These are phyloP conservation scores for Nannochloropsis oceanica DNA, from an alignment of 108 stramenopile genomes.

Conservation along the genomic window DNA sequence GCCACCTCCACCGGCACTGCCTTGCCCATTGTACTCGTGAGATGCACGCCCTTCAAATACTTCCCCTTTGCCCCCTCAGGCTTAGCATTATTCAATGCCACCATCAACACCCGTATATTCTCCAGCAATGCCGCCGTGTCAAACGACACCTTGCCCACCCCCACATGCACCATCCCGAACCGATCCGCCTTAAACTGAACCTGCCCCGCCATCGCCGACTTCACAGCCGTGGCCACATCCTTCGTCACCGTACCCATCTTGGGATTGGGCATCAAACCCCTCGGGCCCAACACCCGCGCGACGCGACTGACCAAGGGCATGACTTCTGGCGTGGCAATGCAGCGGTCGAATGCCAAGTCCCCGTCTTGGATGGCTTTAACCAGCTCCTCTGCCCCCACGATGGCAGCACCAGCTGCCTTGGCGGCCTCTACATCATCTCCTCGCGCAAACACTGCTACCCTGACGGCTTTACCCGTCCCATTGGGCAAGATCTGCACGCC, in stretches of 20 bases:
- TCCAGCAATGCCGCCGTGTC: slow-evolving; percentile 27
- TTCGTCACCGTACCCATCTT: slow-evolving; percentile 77
- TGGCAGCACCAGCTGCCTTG: slow-evolving; percentile 50
- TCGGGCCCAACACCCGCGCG: slow-evolving; percentile 74
- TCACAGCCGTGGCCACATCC: slow-evolving; percentile 46
- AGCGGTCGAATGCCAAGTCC: slow-evolving; percentile 48
- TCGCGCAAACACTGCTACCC: slow-evolving; percentile 70
- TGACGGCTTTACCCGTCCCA: slow-evolving; percentile 69
- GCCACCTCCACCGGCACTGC: slow-evolving; percentile 33
- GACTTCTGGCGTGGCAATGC: slow-evolving; percentile 69
- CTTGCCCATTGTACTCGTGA: slow-evolving; percentile 37
- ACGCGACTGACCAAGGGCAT: slow-evolving; percentile 55
- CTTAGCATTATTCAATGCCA: slow-evolving; percentile 35
- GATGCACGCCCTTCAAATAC: slow-evolving; percentile 24
- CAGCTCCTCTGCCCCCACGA: slow-evolving; percentile 67
- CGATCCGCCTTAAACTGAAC: slow-evolving; percentile 71
- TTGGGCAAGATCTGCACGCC: slow-evolving; percentile 68
- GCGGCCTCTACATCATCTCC: slow-evolving; percentile 48
- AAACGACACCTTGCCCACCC: slow-evolving; percentile 61
- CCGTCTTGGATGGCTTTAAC: slow-evolving; percentile 58
- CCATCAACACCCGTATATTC: slow-evolving; percentile 43
- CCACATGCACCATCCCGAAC: slow-evolving; percentile 64
- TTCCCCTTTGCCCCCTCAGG: slow-evolving; percentile 43
- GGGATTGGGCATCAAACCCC: slow-evolving; percentile 89
- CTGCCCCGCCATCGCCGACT: slow-evolving; percentile 45